Conservation (phyloP, 1,284 basidiomycete species). For the Malassezia brasiliensis region DNA sequence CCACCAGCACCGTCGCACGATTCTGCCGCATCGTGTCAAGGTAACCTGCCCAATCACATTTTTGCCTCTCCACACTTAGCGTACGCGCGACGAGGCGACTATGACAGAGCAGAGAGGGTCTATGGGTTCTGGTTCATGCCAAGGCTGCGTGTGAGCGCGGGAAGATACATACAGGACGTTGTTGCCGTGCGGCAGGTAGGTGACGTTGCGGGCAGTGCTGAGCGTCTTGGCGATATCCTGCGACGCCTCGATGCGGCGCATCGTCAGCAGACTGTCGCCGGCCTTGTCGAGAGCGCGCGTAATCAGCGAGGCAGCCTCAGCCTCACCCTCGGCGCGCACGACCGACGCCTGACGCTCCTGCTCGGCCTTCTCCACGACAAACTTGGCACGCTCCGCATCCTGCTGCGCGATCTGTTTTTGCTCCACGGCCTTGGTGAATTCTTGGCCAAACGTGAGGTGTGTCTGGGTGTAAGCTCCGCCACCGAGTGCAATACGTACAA, state of each 20-base stretch:
- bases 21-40: slow-evolving; percentile 7
- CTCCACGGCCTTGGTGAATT: slow-evolving; percentile 74
- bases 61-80: no score
- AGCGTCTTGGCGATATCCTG: slow-evolving; percentile 72
- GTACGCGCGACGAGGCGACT: no score
- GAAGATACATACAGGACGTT: slow-evolving; percentile 42
- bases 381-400: slow-evolving; percentile 88
- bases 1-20: slow-evolving; percentile 7
- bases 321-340: slow-evolving; percentile 95
- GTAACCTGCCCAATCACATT: no score
- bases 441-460: slow-evolving; percentile 55
- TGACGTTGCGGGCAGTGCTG: slow-evolving; percentile 49
- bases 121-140: slow-evolving; percentile 10
- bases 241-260: slow-evolving; percentile 93
- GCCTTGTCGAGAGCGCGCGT: slow-evolving; percentile 84
- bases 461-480: slow-evolving; percentile 42
- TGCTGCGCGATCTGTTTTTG: slow-evolving; percentile 96
- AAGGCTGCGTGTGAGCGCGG: slow-evolving; percentile 3
- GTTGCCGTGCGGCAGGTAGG: slow-evolving; percentile 50
- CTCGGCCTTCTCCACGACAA: slow-evolving; percentile 90
- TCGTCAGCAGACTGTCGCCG: slow-evolving; percentile 86
- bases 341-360: slow-evolving; percentile 98
- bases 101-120: not conserved
- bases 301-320: slow-evolving; percentile 76
- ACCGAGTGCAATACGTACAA: slow-evolving; percentile 46